A percentile compares a stretch with the other conserved stretches of the same genome.
Evolutionary conservation across 2,329 filamentous ascomycete species (phyloP).

Genomic region (Penicillium brasilianum): DNA sequence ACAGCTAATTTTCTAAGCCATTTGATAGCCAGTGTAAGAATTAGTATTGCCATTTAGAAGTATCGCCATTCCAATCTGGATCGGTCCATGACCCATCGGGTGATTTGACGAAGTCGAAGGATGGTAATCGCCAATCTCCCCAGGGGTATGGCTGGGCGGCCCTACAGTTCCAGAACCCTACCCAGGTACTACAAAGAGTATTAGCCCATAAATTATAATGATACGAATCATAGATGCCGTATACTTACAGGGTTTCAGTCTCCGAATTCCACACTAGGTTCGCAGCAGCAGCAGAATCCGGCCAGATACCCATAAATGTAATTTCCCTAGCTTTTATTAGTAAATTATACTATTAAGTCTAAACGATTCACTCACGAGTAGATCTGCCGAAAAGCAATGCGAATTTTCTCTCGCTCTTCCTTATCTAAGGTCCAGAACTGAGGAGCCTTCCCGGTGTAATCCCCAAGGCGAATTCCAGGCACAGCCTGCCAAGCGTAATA

Average conservation of each 20-base stretch:
- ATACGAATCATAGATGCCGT: not conserved
- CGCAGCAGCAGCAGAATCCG: not conserved
- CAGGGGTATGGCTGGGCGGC: not conserved
- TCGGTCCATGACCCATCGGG: not conserved
- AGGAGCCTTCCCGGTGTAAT: constrained; percentile 1
- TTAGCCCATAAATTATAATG: not conserved
- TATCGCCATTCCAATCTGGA: constrained; percentile 5
- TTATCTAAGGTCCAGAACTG: constrained; percentile 1
- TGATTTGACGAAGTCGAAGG: not conserved
- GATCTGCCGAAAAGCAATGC: not conserved
- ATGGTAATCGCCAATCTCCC: not conserved
- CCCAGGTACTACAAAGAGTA: not conserved
- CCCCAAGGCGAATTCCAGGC: not conserved
- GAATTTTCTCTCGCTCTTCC: constrained; percentile 2
- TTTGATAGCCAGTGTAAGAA: not conserved
- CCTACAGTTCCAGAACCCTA: constrained; percentile 1
- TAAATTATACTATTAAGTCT: not conserved
- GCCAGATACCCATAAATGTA: not conserved
- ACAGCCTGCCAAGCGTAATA: constrained; percentile 1
- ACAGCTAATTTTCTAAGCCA: not conserved
- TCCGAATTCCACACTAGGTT: not conserved
- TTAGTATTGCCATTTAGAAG: not conserved
- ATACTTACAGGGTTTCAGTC: not conserved
- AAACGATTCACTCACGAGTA: not conserved
- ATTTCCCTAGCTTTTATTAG: not conserved